phyloP scores from a whole-genome alignment of 169 alveolate species.

The Eimeria acervulina region DNA sequence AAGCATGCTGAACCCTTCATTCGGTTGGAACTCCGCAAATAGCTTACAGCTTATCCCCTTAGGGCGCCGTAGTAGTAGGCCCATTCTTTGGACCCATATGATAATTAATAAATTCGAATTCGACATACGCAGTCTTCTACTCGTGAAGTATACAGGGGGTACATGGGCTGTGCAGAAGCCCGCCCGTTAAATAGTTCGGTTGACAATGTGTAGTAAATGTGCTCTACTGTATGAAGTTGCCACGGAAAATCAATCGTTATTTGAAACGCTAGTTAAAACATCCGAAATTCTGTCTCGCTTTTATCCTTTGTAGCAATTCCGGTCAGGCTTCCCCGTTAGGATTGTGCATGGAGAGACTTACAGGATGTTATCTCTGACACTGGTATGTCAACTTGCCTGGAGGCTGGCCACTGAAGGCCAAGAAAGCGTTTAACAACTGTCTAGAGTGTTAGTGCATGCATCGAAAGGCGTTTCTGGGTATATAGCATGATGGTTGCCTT shows the following conservation, averaged over 20 bases:
- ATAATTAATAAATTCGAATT: too few relatives aligned
- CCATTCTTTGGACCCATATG: neutral
- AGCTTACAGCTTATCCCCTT: neutral
- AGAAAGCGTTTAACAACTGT: neutral
- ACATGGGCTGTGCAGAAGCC: neutral
- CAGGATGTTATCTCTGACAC: neutral
- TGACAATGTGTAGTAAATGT: neutral
- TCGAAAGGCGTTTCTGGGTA: neutral
- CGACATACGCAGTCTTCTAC: too few relatives aligned
- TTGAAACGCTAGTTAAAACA: too few relatives aligned
- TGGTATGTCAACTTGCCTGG: neutral
- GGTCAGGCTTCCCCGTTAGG: neutral
- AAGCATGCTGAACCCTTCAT: neutral
- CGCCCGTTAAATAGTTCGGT: neutral
- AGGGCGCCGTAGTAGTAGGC: neutral
- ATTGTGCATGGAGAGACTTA: neutral
- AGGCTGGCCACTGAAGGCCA: neutral
- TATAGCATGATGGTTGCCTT: neutral
- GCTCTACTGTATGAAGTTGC: neutral
- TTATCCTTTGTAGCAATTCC: too few relatives aligned
- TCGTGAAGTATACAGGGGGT: too few relatives aligned
- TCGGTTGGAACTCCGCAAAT: neutral
- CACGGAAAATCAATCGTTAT: too few relatives aligned
- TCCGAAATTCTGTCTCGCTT: too few relatives aligned
- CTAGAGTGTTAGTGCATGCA: neutral